A percentile compares a stretch with the other conserved stretches of the same genome.
These are phyloP conservation scores for Rhododendron molle DNA, from an alignment of 148 eudicot genomes.

Conservation along the genomic window DNA sequence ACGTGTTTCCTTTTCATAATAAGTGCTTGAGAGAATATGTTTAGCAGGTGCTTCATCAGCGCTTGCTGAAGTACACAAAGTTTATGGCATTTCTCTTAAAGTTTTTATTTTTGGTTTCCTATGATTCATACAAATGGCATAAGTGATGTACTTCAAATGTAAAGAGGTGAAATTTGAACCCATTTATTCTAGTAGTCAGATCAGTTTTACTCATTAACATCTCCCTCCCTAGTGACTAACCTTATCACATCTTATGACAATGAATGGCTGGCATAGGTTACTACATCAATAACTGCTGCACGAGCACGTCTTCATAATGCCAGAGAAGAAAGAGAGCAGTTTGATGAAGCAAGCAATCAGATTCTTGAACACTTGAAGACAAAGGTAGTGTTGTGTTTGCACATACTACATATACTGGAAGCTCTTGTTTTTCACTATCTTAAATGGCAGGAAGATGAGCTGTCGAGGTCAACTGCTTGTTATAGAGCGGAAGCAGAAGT, in stretches of 20 bases:
- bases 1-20: background rate
- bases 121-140: background rate
- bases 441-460: slow-evolving; percentile 37
- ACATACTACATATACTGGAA: background rate
- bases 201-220: background rate
- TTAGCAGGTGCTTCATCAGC: slow-evolving; percentile 1
- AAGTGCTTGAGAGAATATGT: background rate
- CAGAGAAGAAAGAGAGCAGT: slow-evolving; percentile 46
- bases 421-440: background rate
- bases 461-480: slow-evolving; percentile 34
- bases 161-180: background rate
- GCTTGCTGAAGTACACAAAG: background rate
- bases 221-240: background rate
- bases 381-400: slow-evolving; percentile 23
- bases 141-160: background rate
- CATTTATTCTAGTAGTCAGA: background rate
- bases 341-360: slow-evolving; percentile 43
- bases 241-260: background rate
- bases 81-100: background rate
- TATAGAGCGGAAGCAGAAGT: slow-evolving; percentile 38
- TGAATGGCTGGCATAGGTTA: slow-evolving; percentile 28
- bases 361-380: slow-evolving; percentile 35
- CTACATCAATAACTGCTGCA: slow-evolving; percentile 28
- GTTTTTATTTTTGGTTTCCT: background rate
- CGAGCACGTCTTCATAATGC: slow-evolving; percentile 41